phyloP scores from a whole-genome alignment of 23 red algal species.

The Agarophyton chilense region DNA sequence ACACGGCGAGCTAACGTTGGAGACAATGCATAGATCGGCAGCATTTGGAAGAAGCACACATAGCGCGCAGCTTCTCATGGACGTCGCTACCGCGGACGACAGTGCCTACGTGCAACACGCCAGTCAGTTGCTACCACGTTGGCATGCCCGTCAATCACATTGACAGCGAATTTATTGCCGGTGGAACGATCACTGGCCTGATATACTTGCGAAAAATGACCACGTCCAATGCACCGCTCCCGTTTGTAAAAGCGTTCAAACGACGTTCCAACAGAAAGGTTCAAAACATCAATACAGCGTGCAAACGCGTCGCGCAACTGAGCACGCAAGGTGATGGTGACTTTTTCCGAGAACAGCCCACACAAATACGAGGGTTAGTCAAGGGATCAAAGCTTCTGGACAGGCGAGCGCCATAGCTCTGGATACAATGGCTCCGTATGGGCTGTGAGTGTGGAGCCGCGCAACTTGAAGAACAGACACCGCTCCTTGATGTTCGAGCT shows the following conservation, averaged over 20 bases:
- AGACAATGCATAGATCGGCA: no score
- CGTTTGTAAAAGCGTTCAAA: slow-evolving; percentile 68
- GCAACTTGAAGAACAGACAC: slow-evolving; percentile 69
- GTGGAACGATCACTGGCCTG: slow-evolving; percentile 66
- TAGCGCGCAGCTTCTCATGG: no score
- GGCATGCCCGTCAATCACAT: no score
- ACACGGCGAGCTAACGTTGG: no score
- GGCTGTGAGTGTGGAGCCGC: slow-evolving; percentile 63
- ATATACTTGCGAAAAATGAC: slow-evolving; percentile 79
- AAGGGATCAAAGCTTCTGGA: slow-evolving; percentile 45
- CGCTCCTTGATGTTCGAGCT: slow-evolving; percentile 14
- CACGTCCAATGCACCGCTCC: slow-evolving; percentile 55
- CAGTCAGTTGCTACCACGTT: no score
- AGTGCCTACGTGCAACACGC: no score
- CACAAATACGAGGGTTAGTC: neutral
- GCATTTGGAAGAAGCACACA: no score
- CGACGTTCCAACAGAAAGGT: slow-evolving; percentile 31
- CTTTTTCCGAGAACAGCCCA: slow-evolving; percentile 11
- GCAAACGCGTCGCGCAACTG: neutral
- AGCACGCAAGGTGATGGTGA: slow-evolving; percentile 21
- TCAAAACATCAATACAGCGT: slow-evolving; percentile 53
- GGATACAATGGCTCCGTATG: slow-evolving; percentile 69
- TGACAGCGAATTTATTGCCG: slow-evolving; percentile 85
- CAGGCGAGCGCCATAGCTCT: slow-evolving; percentile 68
- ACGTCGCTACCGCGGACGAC: no score